Base-by-base conservation (phyloP, 164 flowering plant genomes). In the Cinnamomum micranthum region DNA sequence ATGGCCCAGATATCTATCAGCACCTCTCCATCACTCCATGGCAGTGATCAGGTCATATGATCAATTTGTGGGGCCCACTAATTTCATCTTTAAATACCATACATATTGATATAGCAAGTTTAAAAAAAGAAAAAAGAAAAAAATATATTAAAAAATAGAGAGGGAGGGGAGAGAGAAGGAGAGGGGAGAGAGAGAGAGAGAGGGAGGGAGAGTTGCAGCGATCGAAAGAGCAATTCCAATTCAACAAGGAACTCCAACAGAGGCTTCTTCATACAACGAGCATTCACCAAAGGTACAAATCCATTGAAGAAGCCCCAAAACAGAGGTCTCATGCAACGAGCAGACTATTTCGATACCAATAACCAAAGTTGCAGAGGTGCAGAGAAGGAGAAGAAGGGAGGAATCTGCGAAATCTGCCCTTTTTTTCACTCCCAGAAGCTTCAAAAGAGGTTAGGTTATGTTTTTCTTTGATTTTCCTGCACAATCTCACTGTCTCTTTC, bases 101-200 rank as follows among this genome's bases (percentile, higher is more conserved):
- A 41, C 47, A 41, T 41, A 7, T 35, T 31, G 33, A 41, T 41
- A 41, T 41, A 41, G 47, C 47, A 41, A 41, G 47, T 41, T 41
- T 6, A 41, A 13, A 71, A 41, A 17, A 33, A 15, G 73, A 27
- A 41, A 41, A 7, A 41, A 11, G 0, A 41, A 41, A 41, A 41
- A 41, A n/a, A n/a, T n/a, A 41, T 41, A 41, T 41, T 41, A n/a
- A 58, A 22, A 27, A 23, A 60, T 14, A 23, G 68, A 35, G 66
- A n/a, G 51, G 23, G 50, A 24, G 55, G 65, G 27, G 68, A 60
- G 22, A 65, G 50, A 60, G 64, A 60, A 2, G 22, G 64, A 60
- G 23, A n/a, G 35, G 35, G 27, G 66, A 77, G 73, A 77, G 64
- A 71, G 72, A 74, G 60, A 55, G 69, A 74, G 60, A 55, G 68